These are phyloP conservation scores for Gonapodya sp. DNA, from an alignment of 192 early-diverging fungal genomes.

Conservation along the genomic window DNA sequence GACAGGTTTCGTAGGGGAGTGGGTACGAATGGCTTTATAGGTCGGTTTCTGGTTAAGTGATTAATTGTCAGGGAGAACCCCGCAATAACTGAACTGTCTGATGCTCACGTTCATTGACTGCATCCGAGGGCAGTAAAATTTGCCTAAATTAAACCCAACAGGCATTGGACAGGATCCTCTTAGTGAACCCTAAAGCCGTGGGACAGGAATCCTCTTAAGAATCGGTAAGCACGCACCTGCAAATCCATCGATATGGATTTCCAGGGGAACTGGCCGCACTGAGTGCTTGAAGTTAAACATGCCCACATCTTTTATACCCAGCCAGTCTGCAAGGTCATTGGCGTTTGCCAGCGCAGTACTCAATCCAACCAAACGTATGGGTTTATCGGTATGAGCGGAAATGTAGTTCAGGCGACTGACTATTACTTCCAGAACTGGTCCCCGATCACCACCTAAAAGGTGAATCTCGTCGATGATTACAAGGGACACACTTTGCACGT, in stretches of 20 bases:
- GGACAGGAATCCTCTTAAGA: no score
- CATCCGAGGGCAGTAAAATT: constrained; percentile 97
- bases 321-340: constrained; percentile 90
- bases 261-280: constrained; percentile 92
- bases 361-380: constrained; percentile 87
- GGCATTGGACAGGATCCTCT: no score
- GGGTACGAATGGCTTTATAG: constrained; percentile 85
- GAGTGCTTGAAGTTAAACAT: constrained; percentile 96
- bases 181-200: no score
- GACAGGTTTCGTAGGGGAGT: constrained; percentile 87
- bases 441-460: constrained; percentile 89
- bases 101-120: constrained; percentile 75
- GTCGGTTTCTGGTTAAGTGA: constrained; percentile 55
- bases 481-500: constrained; percentile 76
- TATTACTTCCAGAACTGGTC: constrained; percentile 95
- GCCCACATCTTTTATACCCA: constrained; percentile 74
- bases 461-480: constrained; percentile 99
- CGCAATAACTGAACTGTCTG: neutral
- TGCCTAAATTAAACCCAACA: constrained; percentile 46
- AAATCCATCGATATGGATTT: constrained; percentile 96
- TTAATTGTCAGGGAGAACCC: neutral
- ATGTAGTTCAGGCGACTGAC: constrained; percentile 98
- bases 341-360: constrained; percentile 97
- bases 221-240: constrained; percentile 28
- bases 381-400: constrained; percentile 57